These are phyloP conservation scores for Filosporella fistucella DNA, from an alignment of 495 filamentous ascomycete species.

Conservation along the genomic window DNA sequence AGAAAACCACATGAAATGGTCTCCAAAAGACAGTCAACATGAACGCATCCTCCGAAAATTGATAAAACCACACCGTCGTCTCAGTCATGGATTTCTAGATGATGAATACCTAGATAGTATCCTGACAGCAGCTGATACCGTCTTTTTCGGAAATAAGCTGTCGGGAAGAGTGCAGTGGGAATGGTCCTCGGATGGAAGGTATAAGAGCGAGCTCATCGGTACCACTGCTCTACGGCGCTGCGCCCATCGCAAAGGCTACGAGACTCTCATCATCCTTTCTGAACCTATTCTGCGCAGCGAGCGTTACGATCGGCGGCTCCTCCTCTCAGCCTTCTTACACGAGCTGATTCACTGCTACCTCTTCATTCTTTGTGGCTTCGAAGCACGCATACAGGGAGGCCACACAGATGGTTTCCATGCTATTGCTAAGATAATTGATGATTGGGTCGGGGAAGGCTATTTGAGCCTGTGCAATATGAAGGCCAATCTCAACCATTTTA, in stretches of 20 bases:
- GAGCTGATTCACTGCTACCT: constrained; percentile 55
- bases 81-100: constrained; percentile 37
- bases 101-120: constrained; percentile 43
- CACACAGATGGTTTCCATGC: constrained; percentile 46
- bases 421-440: constrained; percentile 46
- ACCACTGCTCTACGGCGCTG: constrained; percentile 44
- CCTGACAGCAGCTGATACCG: constrained; percentile 45
- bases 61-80: constrained; percentile 6
- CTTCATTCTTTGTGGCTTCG: constrained; percentile 49
- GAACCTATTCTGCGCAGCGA: constrained; percentile 39
- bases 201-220: constrained; percentile 42
- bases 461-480: constrained; percentile 46
- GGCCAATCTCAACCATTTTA: constrained; percentile 38
- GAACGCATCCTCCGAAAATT: constrained; percentile 17
- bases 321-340: constrained; percentile 54
- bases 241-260: constrained; percentile 37
- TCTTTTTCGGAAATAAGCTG: constrained; percentile 49
- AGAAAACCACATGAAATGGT: constrained; percentile 10
- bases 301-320: constrained; percentile 43
- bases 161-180: constrained; percentile 46
- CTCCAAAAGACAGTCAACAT: constrained; percentile 7
- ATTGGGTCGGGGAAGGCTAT: constrained; percentile 43
- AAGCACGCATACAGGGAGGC: constrained; percentile 40
- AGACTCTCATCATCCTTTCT: constrained; percentile 51
- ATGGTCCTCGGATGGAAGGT: constrained; percentile 35